Evolutionary conservation across 78 protist genomes (phyloP), one percentile per base, ranked within the genome.

Genomic region (Dictyostelium firmibasis): DNA sequence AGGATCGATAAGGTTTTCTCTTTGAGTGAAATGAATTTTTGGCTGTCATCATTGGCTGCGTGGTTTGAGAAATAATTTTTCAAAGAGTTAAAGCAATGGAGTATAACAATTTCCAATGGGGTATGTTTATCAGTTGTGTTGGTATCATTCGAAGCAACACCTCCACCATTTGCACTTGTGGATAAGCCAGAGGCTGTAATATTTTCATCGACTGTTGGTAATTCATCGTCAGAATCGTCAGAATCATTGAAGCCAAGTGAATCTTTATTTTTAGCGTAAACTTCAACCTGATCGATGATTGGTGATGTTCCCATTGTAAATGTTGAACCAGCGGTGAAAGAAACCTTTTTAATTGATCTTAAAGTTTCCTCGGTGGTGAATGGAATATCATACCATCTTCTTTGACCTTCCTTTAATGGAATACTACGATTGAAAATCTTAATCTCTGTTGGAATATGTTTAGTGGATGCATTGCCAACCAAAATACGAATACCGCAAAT

Each of bases 311-410:
- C 74, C 16, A 89, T 13, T 16, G 53, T 43, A 67, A 53, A 83
- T 4, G 91, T 10, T 14, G 95, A 35, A 5, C 50, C 33, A 0
- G 87, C 62, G 25, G 23, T 53, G 27, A 96, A 7, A 2, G 78
- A 11, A 16, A 96, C 20, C 77, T 91, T 64, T 62, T 57, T 70
- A 41, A 60, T 85, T 3, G 97, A 87, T 33, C 16, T 25, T 41
- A 92, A 18, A 4, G 75, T 18, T 85, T 97, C 98, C 4, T 83
- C 98, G 1, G 23, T 29, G 20, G 97, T 93, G 35, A 97, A 41
- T 29, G 97, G 95, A 36, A 96, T 43, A 74, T 93, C 96, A 83
- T 96, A 96, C 97, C 97, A 97, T 47, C 98, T 84, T 31, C 75
- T 38, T 13, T 62, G n/a, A 2, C 79, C 86, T 9, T 75, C 94